Conservation (phyloP, 2,329 filamentous ascomycete species). For the Curvularia verruculosa region DNA sequence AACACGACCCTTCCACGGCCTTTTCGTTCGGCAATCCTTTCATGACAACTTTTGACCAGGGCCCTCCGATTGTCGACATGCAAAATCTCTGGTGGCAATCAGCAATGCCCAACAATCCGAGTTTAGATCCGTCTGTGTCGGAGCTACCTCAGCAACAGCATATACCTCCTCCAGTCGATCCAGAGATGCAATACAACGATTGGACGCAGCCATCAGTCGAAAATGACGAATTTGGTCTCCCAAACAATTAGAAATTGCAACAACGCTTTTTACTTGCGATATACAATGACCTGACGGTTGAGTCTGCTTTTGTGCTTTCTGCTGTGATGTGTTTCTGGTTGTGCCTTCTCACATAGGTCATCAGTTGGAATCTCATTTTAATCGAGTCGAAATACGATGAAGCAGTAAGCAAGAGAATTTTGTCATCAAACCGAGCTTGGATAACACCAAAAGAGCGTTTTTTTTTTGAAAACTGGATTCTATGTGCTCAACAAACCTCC, state of each 20-base stretch:
- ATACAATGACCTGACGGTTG: neutral
- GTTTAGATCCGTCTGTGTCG: neutral
- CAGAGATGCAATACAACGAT: constrained; percentile 1
- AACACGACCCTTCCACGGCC: neutral
- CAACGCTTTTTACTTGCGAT: neutral
- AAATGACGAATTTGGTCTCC: neutral
- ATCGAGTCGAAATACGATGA: neutral
- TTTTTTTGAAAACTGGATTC: neutral
- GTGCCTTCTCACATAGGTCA: neutral
- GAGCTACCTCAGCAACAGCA: constrained; percentile 5
- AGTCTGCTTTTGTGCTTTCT: neutral
- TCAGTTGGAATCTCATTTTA: neutral
- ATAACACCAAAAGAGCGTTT: neutral
- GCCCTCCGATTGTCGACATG: constrained; percentile 18
- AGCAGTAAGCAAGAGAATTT: neutral
- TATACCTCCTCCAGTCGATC: neutral
- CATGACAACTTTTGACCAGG: constrained; percentile 30
- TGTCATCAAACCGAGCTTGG: neutral
- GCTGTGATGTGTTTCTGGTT: neutral
- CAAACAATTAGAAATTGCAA: neutral
- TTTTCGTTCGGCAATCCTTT: constrained; percentile 30
- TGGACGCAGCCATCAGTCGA: neutral
- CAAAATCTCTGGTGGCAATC: constrained; percentile 19
- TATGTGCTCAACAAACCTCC: neutral
- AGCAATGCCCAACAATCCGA: neutral